phyloP scores from a whole-genome alignment of 805 yeast species.

The Saccharomycopsis fermentans region DNA sequence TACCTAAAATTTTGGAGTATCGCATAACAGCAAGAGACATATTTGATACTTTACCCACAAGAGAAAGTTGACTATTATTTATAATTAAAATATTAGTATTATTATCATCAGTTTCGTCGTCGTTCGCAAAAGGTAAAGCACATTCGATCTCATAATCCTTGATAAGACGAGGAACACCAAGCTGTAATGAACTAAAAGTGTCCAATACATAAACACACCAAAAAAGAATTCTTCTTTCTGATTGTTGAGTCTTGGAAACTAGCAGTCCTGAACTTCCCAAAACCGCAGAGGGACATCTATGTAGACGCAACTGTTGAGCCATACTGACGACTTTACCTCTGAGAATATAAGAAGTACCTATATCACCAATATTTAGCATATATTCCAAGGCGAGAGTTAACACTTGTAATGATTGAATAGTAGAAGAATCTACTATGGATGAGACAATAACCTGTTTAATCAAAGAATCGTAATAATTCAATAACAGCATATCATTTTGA shows the following conservation, averaged over 20 bases:
- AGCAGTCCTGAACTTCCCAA: constrained; percentile 55
- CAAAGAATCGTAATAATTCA: constrained; percentile 47
- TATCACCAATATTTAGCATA: constrained; percentile 64
- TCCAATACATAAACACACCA: constrained; percentile 81
- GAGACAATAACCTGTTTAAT: constrained; percentile 56
- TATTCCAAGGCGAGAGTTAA: constrained; percentile 59
- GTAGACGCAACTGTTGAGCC: constrained; percentile 79
- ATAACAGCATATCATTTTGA: constrained; percentile 15
- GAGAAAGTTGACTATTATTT: constrained; percentile 46
- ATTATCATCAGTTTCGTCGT: constrained; percentile 29
- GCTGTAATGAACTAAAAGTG: constrained; percentile 57
- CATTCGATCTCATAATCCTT: constrained; percentile 81
- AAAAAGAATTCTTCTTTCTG: constrained; percentile 70
- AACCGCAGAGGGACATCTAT: constrained; percentile 80
- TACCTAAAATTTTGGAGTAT: constrained; percentile 63
- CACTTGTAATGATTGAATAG: constrained; percentile 61
- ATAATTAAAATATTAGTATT: constrained; percentile 49
- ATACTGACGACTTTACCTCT: constrained; percentile 69
- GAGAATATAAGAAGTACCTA: constrained; percentile 61
- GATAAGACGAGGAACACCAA: constrained; percentile 75
- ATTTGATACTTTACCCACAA: constrained; percentile 62
- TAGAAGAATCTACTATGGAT: constrained; percentile 48
- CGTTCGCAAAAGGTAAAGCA: constrained; percentile 61
- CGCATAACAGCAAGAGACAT: constrained; percentile 57
- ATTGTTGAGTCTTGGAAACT: constrained; percentile 61